These are phyloP conservation scores for Sclerotiophoma versabilis DNA, from an alignment of 2,329 filamentous ascomycete species.

Conservation along the genomic window DNA sequence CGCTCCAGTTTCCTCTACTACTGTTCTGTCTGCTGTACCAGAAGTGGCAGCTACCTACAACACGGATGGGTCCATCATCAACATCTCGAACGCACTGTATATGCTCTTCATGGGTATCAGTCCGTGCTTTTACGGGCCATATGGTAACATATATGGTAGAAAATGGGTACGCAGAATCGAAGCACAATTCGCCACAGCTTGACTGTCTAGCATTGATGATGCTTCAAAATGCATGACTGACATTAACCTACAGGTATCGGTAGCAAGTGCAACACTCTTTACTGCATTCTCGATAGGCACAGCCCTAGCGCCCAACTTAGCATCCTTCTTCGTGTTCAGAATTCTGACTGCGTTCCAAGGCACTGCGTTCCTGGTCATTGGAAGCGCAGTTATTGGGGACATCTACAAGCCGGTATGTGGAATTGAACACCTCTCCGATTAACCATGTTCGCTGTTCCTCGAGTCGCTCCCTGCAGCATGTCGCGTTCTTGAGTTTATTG, in stretches of 20 bases:
- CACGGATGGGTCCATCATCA: constrained; percentile 73
- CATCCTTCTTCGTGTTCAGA: constrained; percentile 75
- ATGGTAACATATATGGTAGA: constrained; percentile 61
- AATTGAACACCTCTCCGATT: neutral
- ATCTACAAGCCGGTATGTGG: constrained; percentile 54
- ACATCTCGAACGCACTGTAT: constrained; percentile 77
- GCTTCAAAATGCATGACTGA: constrained; percentile 21
- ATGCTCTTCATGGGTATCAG: constrained; percentile 72
- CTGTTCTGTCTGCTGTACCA: constrained; percentile 74
- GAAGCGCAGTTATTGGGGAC: constrained; percentile 71
- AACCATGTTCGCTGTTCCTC: no score
- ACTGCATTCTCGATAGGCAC: constrained; percentile 74
- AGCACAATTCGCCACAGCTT: neutral
- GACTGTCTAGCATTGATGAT: neutral
- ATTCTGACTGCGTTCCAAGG: constrained; percentile 78
- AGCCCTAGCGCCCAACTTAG: constrained; percentile 73
- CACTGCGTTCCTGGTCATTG: constrained; percentile 76
- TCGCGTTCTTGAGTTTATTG: neutral
- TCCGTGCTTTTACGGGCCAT: constrained; percentile 73
- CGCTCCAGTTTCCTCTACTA: constrained; percentile 76
- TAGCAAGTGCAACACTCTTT: constrained; percentile 69
- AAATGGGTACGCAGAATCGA: constrained; percentile 53
- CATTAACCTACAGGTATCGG: constrained; percentile 56
- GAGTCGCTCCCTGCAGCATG: neutral
- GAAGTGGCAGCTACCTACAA: constrained; percentile 72